Conservation (phyloP, 345 rosid species). For the Excoecaria agallocha region DNA sequence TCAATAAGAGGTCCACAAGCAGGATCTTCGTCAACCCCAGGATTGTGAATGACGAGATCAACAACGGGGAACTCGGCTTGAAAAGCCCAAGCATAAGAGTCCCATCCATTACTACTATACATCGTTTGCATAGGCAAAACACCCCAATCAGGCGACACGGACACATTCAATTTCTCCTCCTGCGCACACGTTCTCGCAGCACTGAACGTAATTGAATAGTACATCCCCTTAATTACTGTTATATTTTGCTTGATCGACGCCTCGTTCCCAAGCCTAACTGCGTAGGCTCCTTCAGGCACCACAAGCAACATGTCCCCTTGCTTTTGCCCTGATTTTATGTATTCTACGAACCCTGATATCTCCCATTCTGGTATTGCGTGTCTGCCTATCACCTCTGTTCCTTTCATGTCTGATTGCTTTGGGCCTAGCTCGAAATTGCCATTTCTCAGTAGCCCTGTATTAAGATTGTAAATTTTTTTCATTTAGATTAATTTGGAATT, state of each 20-base stretch:
- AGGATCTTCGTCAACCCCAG: constrained; percentile 43
- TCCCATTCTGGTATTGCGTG: constrained; percentile 28
- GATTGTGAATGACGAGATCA: constrained; percentile 34
- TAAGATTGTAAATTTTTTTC: neutral
- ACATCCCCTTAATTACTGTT: constrained; percentile 24
- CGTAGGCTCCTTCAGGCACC: constrained; percentile 31
- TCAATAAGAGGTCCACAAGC: constrained; percentile 42
- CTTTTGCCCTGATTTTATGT: constrained; percentile 33
- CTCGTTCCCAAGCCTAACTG: constrained; percentile 31
- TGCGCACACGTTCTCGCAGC: constrained; percentile 39
- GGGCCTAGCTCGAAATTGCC: constrained; percentile 35
- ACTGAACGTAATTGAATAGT: constrained; percentile 31
- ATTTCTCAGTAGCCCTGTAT: constrained; percentile 23
- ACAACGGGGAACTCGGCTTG: constrained; percentile 12
- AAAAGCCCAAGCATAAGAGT: constrained; percentile 38
- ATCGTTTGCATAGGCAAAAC: constrained; percentile 37
- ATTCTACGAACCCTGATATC: constrained; percentile 31
- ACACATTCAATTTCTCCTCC: constrained; percentile 27
- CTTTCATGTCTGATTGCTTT: constrained; percentile 24
- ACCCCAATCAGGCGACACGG: constrained; percentile 33
- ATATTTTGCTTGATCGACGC: constrained; percentile 29
- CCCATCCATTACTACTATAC: constrained; percentile 42
- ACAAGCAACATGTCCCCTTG: constrained; percentile 38
- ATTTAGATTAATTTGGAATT: no score
- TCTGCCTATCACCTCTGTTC: constrained; percentile 17